Conservation (phyloP, 495 filamentous ascomycete genomes). For the Staphylotrichum tortipilum region DNA sequence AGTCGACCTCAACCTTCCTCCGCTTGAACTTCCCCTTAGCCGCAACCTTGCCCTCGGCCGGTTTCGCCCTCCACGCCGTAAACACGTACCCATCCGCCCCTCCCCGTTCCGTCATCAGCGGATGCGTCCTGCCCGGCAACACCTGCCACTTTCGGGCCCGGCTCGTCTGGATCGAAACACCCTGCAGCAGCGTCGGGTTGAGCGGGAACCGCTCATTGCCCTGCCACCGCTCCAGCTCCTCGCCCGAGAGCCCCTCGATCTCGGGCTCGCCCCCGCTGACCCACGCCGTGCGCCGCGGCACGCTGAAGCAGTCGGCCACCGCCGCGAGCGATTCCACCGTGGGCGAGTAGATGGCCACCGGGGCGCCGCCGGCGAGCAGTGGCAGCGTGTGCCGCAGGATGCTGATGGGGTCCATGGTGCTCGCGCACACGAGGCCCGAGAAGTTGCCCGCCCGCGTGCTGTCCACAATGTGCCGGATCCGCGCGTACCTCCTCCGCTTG, state of each 20-base stretch:
- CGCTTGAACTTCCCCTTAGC: slow-evolving; percentile 70
- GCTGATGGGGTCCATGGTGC: slow-evolving; percentile 66
- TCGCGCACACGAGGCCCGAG: slow-evolving; percentile 73
- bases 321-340: slow-evolving; percentile 66
- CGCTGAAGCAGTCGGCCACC: slow-evolving; percentile 72
- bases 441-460: slow-evolving; percentile 67
- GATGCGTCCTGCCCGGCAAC: slow-evolving; percentile 84
- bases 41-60: slow-evolving; percentile 65
- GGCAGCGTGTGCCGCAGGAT: slow-evolving; percentile 67
- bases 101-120: slow-evolving; percentile 79
- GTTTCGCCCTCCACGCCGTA: slow-evolving; percentile 70
- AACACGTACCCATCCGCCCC: slow-evolving; percentile 90
- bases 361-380: slow-evolving; percentile 70
- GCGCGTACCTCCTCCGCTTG: slow-evolving; percentile 75
- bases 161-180: slow-evolving; percentile 68
- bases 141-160: slow-evolving; percentile 78
- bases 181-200: slow-evolving; percentile 74
- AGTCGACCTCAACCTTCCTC: slow-evolving; percentile 51
- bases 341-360: slow-evolving; percentile 76
- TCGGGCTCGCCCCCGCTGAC: slow-evolving; percentile 32
- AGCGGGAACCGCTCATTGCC: slow-evolving; percentile 66
- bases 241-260: slow-evolving; percentile 25
- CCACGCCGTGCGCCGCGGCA: slow-evolving; percentile 65
- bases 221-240: slow-evolving; percentile 39
- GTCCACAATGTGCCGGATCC: slow-evolving; percentile 57